Evolutionary conservation across 2,329 filamentous ascomycete species (phyloP), one percentile per base, ranked within the genome.

Genomic region (Rhexocercosporidium sp.): DNA sequence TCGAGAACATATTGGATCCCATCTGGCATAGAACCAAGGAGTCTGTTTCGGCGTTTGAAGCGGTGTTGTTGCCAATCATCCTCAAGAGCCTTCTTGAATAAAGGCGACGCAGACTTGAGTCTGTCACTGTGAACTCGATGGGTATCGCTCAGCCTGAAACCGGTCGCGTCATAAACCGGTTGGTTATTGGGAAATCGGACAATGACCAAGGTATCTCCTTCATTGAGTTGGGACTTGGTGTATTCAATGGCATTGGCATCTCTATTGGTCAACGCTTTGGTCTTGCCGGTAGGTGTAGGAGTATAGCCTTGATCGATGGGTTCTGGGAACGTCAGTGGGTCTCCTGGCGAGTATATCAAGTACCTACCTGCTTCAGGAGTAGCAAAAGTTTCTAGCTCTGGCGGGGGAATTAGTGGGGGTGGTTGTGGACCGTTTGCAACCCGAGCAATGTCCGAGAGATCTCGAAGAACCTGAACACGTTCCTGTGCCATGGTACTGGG

Each of bases 1-100:
- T 92, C 88, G 41, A 92, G 72, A 20, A 90, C 78, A 70, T 85
- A 91, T 66, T 83, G 82, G 73, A 90, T 78, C 0, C 82, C 84
- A 2, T 77, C 71, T 0, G 79, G 80, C 11, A 81, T 73, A 20
- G 41, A 18, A 11, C 65, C 31, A 12, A 69, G 14, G 44, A 69
- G 67, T 49, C 78, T 78, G 22, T 68, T 65, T 22, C 78, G 78
- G 16, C 79, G 80, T 25, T 82, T 78, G 44, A 74, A 76, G 18
- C 78, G 72, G 5, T 79, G 79, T 27, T 77, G 79, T 70, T 85
- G 82, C 11, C 78, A 78, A 8, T 77, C 77, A 0, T 82, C 80
- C 12, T 75, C 76, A 3, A 87, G 77, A 75, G 84, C 79, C 2
- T 79, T 77, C n/a, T 73, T 71, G 62, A 88, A 85, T 49, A 82